Evolutionary conservation across 495 filamentous ascomycete genomes (phyloP), one percentile per base, ranked within the genome.

Genomic region (Trichoderma virens): DNA sequence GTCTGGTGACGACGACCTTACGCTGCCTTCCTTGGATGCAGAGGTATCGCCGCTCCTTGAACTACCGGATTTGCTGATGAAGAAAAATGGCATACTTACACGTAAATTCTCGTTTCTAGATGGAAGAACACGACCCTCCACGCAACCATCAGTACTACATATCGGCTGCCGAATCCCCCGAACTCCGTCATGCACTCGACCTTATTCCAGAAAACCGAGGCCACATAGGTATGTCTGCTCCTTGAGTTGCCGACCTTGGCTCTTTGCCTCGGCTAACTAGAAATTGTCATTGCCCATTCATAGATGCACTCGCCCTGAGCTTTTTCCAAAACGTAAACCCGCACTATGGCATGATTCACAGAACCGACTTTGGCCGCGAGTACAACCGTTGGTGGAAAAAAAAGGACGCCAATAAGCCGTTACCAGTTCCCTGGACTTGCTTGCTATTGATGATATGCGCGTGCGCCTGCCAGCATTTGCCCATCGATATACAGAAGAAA

Each of bases 361-460:
- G 76, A 14, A 72, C 79, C 2, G 73, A 74, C 6, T 85, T 82
- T 47, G 72, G 73, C 43, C 72, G 75, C 0, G 76, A 80, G 38
- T 83, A 83, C 69, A 69, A 75, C 34, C 69, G 72, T 30, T 82
- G 80, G 80, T 84, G 81, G 80, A 66, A 74, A 27, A 71, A 72
- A 14, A 73, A 71, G 18, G 65, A 65, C 9, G 64, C 65, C 2
- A 65, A 70, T 16, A 68, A 71, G 23, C 64, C 68, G 23, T 69
- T 78, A 13, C 75, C 75, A 6, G 70, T 78, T 1, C 79, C 75
- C 62, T 74, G 82, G 51, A 85, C 81, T 13, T 80, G 78, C 67
- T 69, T 85, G 47, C 72, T 84, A n/a, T 67, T 82, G 7, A 74
- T 79, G 9, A 75, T 85, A 6, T 82, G 78, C 66, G 78, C 82